Conservation (phyloP, 495 filamentous ascomycete genomes). For the Aspergillus ellipticus region DNA sequence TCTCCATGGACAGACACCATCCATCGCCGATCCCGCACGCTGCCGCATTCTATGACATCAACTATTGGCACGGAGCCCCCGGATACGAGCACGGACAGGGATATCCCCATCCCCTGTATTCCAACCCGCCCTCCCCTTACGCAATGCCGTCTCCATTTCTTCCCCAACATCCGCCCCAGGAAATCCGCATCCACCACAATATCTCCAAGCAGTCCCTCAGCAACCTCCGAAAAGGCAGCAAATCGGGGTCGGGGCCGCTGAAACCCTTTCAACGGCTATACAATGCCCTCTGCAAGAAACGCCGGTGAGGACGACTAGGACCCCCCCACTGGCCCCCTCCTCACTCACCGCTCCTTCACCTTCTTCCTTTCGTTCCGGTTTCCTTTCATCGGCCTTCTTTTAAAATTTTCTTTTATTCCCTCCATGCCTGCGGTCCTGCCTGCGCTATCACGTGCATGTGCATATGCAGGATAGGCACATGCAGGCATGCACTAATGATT, state of each 20-base stretch:
- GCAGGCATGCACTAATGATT: not conserved
- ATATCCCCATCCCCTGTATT: not conserved
- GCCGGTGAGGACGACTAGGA: not conserved
- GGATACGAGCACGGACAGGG: not conserved
- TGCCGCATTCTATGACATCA: not conserved
- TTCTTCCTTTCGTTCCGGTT: not conserved
- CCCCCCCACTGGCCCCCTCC: not conserved
- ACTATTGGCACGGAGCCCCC: not conserved
- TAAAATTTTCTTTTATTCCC: not conserved
- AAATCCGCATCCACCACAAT: not conserved
- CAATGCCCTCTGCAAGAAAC: not conserved
- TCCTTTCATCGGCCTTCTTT: not conserved
- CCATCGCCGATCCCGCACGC: not conserved
- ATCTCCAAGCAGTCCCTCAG: not conserved
- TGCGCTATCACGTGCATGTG: not conserved
- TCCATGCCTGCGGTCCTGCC: not conserved
- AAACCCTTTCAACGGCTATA: not conserved
- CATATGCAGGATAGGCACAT: not conserved
- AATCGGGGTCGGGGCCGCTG: not conserved
- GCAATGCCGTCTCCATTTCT: not conserved
- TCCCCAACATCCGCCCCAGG: not conserved
- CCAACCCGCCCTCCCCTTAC: not conserved
- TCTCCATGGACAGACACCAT: conserved; percentile 2
- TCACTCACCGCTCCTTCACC: not conserved
- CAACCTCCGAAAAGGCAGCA: not conserved